These are phyloP conservation scores for Monosporascus sp. DNA, from an alignment of 2,329 filamentous ascomycete species.

Conservation along the genomic window DNA sequence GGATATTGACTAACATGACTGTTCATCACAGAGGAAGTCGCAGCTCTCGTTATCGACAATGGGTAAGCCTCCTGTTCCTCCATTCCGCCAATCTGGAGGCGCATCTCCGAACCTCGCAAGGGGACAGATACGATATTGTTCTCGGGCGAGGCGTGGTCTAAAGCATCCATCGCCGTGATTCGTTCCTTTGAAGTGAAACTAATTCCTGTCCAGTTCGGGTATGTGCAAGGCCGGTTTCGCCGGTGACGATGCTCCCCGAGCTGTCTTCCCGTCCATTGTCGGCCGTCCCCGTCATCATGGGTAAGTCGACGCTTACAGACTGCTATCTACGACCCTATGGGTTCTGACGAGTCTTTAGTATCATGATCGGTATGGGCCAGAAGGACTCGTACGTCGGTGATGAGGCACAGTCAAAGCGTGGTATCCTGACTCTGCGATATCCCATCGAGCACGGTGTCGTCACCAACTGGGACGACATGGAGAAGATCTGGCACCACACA, in stretches of 20 bases:
- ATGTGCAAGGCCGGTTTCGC: conserved; percentile 99
- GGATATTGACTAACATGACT: conserved; percentile 37
- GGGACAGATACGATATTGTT: background rate
- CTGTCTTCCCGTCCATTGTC: conserved; percentile 99
- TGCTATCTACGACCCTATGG: conserved; percentile 6
- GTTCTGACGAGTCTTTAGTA: conserved; percentile 55
- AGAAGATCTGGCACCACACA: conserved; percentile 99
- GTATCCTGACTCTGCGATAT: conserved; percentile 99
- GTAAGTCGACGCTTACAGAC: conserved; percentile 54
- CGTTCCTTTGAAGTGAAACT: conserved; percentile 12
- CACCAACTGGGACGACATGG: conserved; percentile 99
- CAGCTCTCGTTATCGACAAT: conserved; percentile 99
- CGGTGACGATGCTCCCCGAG: conserved; percentile 99
- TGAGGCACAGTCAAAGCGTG: conserved; percentile 99
- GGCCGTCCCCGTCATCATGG: conserved; percentile 99
- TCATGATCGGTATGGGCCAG: conserved; percentile 99
- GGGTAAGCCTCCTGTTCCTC: conserved; percentile 68
- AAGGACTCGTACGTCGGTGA: conserved; percentile 99
- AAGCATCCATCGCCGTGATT: conserved; percentile 1
- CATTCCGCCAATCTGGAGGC: conserved; percentile 14
- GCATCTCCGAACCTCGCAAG: background rate
- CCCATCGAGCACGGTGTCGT: conserved; percentile 99
- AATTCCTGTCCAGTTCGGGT: conserved; percentile 70
- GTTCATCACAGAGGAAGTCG: conserved; percentile 85
- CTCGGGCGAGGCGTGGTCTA: background rate